Evolutionary conservation across 2,329 filamentous ascomycete genomes (phyloP).

Genomic region (Xylaria polymorpha): DNA sequence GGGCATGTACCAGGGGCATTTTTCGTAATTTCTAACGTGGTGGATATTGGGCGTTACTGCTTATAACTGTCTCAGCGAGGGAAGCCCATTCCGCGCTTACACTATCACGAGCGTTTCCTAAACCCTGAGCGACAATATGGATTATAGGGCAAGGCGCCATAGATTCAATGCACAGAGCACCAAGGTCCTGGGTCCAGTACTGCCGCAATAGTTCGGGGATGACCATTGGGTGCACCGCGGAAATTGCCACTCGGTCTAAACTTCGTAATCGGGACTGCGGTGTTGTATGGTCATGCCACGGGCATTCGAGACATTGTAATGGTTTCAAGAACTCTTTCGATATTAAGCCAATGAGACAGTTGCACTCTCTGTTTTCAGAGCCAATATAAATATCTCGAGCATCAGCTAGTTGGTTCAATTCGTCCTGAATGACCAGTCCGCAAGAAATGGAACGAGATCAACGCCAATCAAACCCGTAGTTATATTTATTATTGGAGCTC

Average conservation of each 20-base stretch:
- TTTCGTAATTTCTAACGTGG: not conserved
- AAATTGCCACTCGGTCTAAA: not conserved
- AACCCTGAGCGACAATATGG: not conserved
- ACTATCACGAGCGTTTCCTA: not conserved
- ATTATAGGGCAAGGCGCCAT: constrained; percentile 4
- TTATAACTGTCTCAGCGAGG: constrained; percentile 5
- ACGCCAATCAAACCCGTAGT: not conserved
- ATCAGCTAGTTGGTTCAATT: not conserved
- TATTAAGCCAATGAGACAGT: not conserved
- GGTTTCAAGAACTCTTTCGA: not conserved
- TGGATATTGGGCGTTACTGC: constrained; percentile 17
- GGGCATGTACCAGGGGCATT: no score
- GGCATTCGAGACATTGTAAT: not conserved
- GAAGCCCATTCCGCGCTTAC: not conserved
- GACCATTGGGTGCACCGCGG: not conserved
- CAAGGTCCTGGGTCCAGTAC: constrained; percentile 21
- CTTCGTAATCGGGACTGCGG: not conserved
- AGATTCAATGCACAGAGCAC: constrained; percentile 17
- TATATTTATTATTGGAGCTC: not conserved
- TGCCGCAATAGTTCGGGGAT: constrained; percentile 5
- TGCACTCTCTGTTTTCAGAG: not conserved
- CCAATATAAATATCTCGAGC: no score
- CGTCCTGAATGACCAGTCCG: not conserved
- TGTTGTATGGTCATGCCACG: constrained; percentile 10
- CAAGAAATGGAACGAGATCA: not conserved